Conservation (phyloP, 805 yeast genomes). For the Metschnikowia picachoensis region DNA sequence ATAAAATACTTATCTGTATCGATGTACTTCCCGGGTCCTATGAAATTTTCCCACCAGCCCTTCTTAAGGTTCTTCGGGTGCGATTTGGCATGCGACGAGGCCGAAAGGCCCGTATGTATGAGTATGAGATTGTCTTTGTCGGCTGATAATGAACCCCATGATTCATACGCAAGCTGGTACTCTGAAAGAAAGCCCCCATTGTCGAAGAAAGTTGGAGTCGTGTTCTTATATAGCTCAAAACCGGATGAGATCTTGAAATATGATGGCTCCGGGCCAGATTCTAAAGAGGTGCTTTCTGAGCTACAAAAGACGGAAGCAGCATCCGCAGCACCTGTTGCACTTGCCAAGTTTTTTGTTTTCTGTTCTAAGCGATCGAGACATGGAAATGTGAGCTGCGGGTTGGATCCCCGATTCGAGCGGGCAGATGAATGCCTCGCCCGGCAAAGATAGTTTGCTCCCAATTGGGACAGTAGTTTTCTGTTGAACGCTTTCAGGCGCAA, state of each 20-base stretch:
- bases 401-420: constrained; percentile 30
- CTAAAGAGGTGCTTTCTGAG: constrained; percentile 34
- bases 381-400: constrained; percentile 74
- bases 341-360: constrained; percentile 37
- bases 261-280: constrained; percentile 82
- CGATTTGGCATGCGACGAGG: constrained; percentile 90
- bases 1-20: constrained; percentile 82
- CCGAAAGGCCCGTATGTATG: constrained; percentile 87
- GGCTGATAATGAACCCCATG: constrained; percentile 77
- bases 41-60: constrained; percentile 97
- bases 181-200: constrained; percentile 75
- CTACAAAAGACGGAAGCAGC: constrained; percentile 2
- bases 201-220: constrained; percentile 66
- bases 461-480: not conserved
- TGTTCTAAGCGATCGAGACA: constrained; percentile 76
- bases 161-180: constrained; percentile 84
- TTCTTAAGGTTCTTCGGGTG: constrained; percentile 61
- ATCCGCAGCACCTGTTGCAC: constrained; percentile 17
- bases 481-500: not conserved
- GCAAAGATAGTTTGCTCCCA: not conserved
- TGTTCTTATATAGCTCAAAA: constrained; percentile 52
- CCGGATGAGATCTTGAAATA: constrained; percentile 69
- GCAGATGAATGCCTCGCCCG: constrained; percentile 3
- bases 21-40: constrained; percentile 75
- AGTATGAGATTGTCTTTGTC: constrained; percentile 68